Evolutionary conservation across 148 eudicot genomes (phyloP), one percentile per base, ranked within the genome.

Genomic region (Chenopodium quinoa): DNA sequence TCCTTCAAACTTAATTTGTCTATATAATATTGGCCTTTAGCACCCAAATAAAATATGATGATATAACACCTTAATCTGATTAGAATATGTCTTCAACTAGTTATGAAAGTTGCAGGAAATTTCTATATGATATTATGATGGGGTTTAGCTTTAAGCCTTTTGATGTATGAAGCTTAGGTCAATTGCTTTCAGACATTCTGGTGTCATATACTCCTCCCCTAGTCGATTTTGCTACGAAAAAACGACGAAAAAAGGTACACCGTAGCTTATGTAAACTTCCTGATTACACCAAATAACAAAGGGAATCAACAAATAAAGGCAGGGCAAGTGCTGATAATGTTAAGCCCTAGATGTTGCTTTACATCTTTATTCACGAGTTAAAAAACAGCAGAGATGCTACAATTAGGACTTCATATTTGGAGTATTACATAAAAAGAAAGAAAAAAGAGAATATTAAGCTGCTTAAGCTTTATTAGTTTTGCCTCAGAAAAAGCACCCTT

Each of bases 301-400:
- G n/a, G 32, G 10, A 32, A 44, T 16, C 4, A n/a, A 81, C 31
- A 32, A 81, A 66, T 4, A n/a, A 67, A 12, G 8, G 56, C 63
- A 71, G n/a, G 19, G 46, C 37, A 37, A 13, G 17, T 50, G 69
- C 16, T 68, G 40, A 58, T 74, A 8, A 22, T 71, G 14, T 44
- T 71, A 40, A 16, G 25, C 25, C 23, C 13, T 40, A 40, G 74
- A 72, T 72, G 75, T 19, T 72, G 82, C 9, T 71, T 80, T 54
- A 13, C 60, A 69, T 77, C 76, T 82, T 82, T 82, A 82, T 78
- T 77, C 12, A 34, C 13, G 9, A 34, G 3, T 20, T 2, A 77
- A 46, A 62, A 50, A 1, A 11, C 14, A 46, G 10, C 1, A 14
- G 20, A 44, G 20, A 56, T 22, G 4, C 62, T 9, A 20, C 6